Percentiles rank a stretch among this genome's conserved stretches.
These are phyloP conservation scores for Corrigiola litoralis DNA, from an alignment of 179 eudicot genomes.

Conservation along the genomic window DNA sequence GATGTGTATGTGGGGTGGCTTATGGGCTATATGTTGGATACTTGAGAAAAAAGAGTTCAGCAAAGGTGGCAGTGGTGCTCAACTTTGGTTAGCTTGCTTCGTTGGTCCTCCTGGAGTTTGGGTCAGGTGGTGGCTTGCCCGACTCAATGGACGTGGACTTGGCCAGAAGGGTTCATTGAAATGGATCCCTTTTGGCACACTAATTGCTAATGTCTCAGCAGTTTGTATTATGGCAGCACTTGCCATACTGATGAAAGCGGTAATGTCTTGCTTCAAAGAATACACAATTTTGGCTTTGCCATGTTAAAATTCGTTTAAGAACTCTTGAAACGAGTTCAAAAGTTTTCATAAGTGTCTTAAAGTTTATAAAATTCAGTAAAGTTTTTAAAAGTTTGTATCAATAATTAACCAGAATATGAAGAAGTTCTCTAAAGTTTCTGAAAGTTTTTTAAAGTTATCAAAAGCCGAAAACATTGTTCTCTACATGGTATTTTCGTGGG, in stretches of 20 bases:
- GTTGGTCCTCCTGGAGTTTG: constrained; percentile 80
- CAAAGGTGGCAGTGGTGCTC: constrained; percentile 41
- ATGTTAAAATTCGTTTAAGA: no score
- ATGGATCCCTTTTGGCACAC: constrained; percentile 88
- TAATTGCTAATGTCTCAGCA: constrained; percentile 69
- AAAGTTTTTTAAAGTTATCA: no score
- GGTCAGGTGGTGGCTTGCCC: constrained; percentile 78
- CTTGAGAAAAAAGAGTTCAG: constrained; percentile 44
- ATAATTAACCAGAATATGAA: no score
- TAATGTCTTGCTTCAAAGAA: constrained; percentile 26
- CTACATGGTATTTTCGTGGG: no score
- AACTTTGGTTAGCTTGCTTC: constrained; percentile 73
- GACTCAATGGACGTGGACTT: constrained; percentile 72
- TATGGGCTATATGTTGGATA: constrained; percentile 43
- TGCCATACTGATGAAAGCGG: constrained; percentile 60
- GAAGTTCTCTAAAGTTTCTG: no score
- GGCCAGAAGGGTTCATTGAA: constrained; percentile 44
- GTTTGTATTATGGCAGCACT: constrained; percentile 83
- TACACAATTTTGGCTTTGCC: no score
- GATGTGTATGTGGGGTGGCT: constrained; percentile 32
- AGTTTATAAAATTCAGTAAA: no score
- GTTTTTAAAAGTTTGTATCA: no score
- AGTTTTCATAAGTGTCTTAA: no score
- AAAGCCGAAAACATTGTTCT: no score
- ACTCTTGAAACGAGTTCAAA: no score